phyloP scores from a whole-genome alignment of 2,329 filamentous ascomycete species.

The Fusarium neocosmosporiellum region DNA sequence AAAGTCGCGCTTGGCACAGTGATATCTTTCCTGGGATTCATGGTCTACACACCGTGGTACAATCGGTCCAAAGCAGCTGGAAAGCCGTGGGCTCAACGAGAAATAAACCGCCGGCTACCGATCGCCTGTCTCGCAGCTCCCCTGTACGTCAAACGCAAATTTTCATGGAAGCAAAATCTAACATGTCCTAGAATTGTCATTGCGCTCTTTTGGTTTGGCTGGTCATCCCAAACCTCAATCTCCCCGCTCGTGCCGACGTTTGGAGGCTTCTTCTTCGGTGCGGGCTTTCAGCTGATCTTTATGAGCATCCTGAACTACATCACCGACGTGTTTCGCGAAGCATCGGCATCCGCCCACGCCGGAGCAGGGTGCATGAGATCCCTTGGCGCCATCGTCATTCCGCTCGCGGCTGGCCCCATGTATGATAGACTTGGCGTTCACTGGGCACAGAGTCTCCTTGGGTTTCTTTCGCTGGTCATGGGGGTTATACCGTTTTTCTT shows the following conservation, averaged over 20 bases:
- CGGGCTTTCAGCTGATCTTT: slow-evolving; percentile 48
- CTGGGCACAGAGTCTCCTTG: slow-evolving; percentile 50
- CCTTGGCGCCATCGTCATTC: slow-evolving; percentile 47
- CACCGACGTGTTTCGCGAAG: slow-evolving; percentile 47
- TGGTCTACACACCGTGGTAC: slow-evolving; percentile 44
- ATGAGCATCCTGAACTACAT: slow-evolving; percentile 51
- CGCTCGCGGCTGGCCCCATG: slow-evolving; percentile 48
- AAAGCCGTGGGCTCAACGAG: slow-evolving; percentile 44
- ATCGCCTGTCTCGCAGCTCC: slow-evolving; percentile 69
- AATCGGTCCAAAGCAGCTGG: slow-evolving; percentile 39
- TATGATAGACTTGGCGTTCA: slow-evolving; percentile 48
- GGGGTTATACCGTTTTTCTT: slow-evolving; percentile 48
- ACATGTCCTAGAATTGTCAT: slow-evolving; percentile 59
- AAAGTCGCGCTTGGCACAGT: slow-evolving; percentile 42
- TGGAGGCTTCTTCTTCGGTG: slow-evolving; percentile 57
- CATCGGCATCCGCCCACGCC: slow-evolving; percentile 49
- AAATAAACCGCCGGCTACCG: slow-evolving; percentile 52
- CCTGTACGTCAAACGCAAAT: slow-evolving; percentile 57
- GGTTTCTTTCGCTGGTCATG: slow-evolving; percentile 46
- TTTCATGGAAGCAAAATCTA: slow-evolving; percentile 20
- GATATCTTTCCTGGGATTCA: slow-evolving; percentile 37
- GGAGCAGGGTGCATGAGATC: slow-evolving; percentile 49
- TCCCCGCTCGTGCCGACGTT: slow-evolving; percentile 52
- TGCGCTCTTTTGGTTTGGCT: slow-evolving; percentile 70
- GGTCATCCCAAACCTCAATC: slow-evolving; percentile 59